phyloP scores from a whole-genome alignment of 2,329 filamentous ascomycete genomes.

The Fusarium chuoi region DNA sequence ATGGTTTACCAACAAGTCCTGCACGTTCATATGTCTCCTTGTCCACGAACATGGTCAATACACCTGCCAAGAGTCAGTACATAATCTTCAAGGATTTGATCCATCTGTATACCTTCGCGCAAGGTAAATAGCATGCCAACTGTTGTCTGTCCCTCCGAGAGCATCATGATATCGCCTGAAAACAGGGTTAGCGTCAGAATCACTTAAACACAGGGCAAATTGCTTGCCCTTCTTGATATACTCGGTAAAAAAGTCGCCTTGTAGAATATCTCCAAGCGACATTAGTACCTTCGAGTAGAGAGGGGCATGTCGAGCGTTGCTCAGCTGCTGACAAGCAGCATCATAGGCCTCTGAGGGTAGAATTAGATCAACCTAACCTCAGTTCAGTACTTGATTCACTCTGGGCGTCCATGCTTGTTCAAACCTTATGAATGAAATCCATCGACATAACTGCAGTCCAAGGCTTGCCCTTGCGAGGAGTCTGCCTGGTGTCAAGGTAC shows the following conservation, averaged over 20 bases:
- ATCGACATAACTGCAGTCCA: slow-evolving; percentile 75
- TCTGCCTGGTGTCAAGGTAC: slow-evolving; percentile 76
- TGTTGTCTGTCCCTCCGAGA: slow-evolving; percentile 79
- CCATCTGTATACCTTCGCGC: slow-evolving; percentile 65
- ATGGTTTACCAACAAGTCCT: slow-evolving; percentile 79
- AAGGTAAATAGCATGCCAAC: slow-evolving; percentile 79
- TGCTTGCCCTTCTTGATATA: slow-evolving; percentile 81
- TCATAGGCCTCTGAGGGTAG: slow-evolving; percentile 72
- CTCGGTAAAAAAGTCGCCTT: slow-evolving; percentile 80
- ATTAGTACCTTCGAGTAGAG: slow-evolving; percentile 76
- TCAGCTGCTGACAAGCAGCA: slow-evolving; percentile 63
- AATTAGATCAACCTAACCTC: slow-evolving; percentile 71
- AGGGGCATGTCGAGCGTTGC: slow-evolving; percentile 50
- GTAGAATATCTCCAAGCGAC: slow-evolving; percentile 76
- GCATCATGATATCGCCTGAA: slow-evolving; percentile 80
- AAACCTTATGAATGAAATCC: slow-evolving; percentile 75
- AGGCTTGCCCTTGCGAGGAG: slow-evolving; percentile 78
- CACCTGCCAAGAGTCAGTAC: slow-evolving; percentile 58
- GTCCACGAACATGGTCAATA: slow-evolving; percentile 80
- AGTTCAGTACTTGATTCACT: neutral
- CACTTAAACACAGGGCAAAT: neutral
- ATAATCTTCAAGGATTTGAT: neutral
- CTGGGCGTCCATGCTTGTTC: neutral
- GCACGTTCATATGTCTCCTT: slow-evolving; percentile 84
- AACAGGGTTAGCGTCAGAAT: neutral